These are phyloP conservation scores for Crepidotus variabilis DNA, from an alignment of 768 basidiomycete species.

Conservation along the genomic window DNA sequence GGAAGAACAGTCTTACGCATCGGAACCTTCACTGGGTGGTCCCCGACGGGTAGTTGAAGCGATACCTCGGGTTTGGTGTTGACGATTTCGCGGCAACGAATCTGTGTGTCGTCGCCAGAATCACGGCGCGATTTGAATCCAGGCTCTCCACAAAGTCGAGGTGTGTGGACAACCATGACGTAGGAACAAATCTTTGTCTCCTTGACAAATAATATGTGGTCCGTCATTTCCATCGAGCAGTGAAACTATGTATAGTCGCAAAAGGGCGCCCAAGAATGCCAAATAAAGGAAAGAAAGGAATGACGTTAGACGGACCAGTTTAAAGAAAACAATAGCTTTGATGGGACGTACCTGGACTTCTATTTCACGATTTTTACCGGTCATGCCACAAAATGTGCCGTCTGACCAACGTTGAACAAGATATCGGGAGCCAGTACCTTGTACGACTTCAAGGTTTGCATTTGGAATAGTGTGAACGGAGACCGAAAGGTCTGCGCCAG, in stretches of 20 bases:
- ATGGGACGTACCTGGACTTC: conserved; percentile 80
- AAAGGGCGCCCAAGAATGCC: conserved; percentile 4
- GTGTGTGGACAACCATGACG: conserved; percentile 90
- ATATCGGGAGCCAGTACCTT: conserved; percentile 79
- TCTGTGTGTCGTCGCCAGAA: conserved; percentile 59
- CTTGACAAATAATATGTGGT: conserved; percentile 87
- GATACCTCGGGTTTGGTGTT: conserved; percentile 25
- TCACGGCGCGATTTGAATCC: conserved; percentile 82
- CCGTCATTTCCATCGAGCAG: conserved; percentile 92
- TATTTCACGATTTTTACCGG: conserved; percentile 79
- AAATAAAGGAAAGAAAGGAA: conserved; percentile 13
- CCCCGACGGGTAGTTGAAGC: conserved; percentile 42
- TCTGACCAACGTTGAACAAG: conserved; percentile 90
- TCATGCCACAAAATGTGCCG: conserved; percentile 93
- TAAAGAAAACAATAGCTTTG: conserved; percentile 13
- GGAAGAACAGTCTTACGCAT: conserved; percentile 46
- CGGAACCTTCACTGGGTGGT: conserved; percentile 53
- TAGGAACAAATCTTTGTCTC: conserved; percentile 94
- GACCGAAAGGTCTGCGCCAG: conserved; percentile 61
- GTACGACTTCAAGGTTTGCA: conserved; percentile 73
- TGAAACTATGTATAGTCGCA: conserved; percentile 63
- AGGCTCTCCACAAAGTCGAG: conserved; percentile 89
- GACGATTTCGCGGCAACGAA: conserved; percentile 80
- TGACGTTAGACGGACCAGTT: conserved; percentile 13
- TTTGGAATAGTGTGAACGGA: conserved; percentile 62